Evolutionary conservation across 202 grass and related monocot species (phyloP).

Genomic region (Eragrostis tef): DNA sequence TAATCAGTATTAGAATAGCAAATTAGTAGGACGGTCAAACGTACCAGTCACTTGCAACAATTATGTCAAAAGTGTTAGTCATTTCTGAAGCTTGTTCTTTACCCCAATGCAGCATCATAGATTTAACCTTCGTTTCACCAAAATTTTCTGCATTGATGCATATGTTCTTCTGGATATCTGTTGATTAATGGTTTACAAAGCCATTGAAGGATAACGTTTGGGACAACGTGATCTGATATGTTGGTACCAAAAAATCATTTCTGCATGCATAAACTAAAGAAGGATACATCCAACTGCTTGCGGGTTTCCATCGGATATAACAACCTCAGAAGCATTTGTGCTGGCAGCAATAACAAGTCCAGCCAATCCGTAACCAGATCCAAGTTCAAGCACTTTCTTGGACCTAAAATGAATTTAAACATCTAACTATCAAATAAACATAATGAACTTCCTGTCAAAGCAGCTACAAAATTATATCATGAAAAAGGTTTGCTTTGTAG

Average conservation of each 20-base stretch:
- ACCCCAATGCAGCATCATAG: constrained; percentile 83
- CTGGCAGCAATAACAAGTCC: constrained; percentile 77
- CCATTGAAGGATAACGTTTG: background rate
- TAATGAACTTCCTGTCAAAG: constrained; percentile 18
- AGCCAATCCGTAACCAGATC: constrained; percentile 87
- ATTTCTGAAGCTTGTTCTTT: constrained; percentile 60
- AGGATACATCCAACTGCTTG: constrained; percentile 97
- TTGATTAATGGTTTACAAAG: constrained; percentile 69
- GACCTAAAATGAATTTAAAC: constrained; percentile 59
- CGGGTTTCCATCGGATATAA: constrained; percentile 96
- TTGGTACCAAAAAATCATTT: constrained; percentile 5
- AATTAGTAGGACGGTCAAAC: constrained; percentile 28
- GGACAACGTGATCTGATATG: background rate
- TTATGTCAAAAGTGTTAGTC: constrained; percentile 73
- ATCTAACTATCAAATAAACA: constrained; percentile 40
- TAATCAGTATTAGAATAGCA: constrained; percentile 14
- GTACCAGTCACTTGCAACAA: constrained; percentile 99
- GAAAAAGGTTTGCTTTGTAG: constrained; percentile 17
- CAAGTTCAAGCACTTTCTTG: constrained; percentile 93
- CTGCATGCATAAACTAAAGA: constrained; percentile 39
- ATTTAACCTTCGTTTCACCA: constrained; percentile 72
- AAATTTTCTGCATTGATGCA: constrained; percentile 65
- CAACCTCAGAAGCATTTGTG: constrained; percentile 69
- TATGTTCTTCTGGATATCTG: constrained; percentile 91
- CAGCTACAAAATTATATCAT: constrained; percentile 15